A percentile compares a stretch with the other conserved stretches of the same genome.
Evolutionary conservation across 805 yeast species (phyloP).

Genomic region (Saccharomycopsis babjevae): DNA sequence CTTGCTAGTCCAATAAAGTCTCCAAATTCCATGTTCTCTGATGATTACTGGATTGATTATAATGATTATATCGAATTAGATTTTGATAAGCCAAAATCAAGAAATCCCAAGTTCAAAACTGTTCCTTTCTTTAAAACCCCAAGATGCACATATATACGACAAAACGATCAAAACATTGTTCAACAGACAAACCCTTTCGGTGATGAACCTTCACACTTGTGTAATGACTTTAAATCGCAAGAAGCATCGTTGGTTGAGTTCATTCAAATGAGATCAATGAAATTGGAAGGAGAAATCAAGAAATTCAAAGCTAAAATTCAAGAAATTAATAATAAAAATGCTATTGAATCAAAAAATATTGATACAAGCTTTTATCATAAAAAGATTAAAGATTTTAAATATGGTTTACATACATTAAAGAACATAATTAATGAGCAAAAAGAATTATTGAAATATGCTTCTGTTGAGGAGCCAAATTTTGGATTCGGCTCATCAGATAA

Average conservation of each 20-base stretch:
- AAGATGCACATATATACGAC: conserved; percentile 50
- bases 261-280: conserved; percentile 31
- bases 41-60: conserved; percentile 53
- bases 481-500: not conserved
- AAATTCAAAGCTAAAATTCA: conserved; percentile 24
- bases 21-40: not conserved
- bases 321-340: conserved; percentile 7
- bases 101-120: conserved; percentile 34
- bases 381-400: conserved; percentile 25
- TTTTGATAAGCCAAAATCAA: conserved; percentile 31
- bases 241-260: conserved; percentile 42
- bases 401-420: conserved; percentile 25
- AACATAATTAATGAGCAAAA: conserved; percentile 25
- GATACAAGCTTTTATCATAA: conserved; percentile 7
- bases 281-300: conserved; percentile 31
- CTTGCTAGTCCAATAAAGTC: conserved; percentile 3
- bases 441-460: conserved; percentile 12
- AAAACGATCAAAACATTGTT: conserved; percentile 33
- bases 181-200: conserved; percentile 50
- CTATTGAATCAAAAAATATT: conserved; percentile 10
- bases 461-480: conserved; percentile 10
- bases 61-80: conserved; percentile 73
- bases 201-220: conserved; percentile 41
- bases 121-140: conserved; percentile 45
- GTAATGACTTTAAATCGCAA: conserved; percentile 41